phyloP scores from a whole-genome alignment of 2,329 filamentous ascomycete genomes.

The Alternaria consortialis region DNA sequence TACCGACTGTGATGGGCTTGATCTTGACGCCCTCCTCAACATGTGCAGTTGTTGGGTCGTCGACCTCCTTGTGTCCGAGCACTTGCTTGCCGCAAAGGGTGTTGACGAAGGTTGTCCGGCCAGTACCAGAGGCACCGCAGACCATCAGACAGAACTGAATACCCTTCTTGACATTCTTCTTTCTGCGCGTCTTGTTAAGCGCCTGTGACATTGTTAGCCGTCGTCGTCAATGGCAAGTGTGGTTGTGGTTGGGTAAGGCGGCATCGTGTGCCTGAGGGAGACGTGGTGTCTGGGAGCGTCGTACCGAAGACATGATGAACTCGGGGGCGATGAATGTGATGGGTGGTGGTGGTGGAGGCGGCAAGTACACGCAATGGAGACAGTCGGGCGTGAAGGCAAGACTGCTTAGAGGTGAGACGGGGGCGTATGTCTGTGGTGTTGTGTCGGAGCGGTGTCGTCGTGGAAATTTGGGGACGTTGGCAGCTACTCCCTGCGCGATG shows the following conservation, averaged over 20 bases:
- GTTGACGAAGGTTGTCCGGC: conserved; percentile 98
- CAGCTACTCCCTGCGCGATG: conserved; percentile 50
- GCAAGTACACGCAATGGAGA: conserved; percentile 28
- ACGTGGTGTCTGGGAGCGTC: conserved; percentile 33
- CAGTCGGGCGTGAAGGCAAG: conserved; percentile 31
- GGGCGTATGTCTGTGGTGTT: conserved; percentile 35
- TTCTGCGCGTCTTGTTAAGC: conserved; percentile 90
- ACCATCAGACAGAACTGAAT: conserved; percentile 99
- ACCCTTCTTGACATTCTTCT: conserved; percentile 99
- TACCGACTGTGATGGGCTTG: conserved; percentile 97
- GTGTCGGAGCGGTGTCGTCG: conserved; percentile 43
- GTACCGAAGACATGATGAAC: conserved; percentile 51
- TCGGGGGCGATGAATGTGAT: conserved; percentile 31
- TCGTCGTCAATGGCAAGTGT: conserved; percentile 26
- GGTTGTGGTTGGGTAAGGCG: conserved; percentile 21
- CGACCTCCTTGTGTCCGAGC: conserved; percentile 87
- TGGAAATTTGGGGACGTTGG: conserved; percentile 54
- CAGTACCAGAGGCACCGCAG: conserved; percentile 97
- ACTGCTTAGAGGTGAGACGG: conserved; percentile 32
- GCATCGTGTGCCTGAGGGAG: conserved; percentile 35
- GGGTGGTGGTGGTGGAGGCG: conserved; percentile 26
- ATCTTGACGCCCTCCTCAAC: conserved; percentile 97
- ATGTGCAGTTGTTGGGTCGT: conserved; percentile 88
- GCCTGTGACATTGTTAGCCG: conserved; percentile 45
- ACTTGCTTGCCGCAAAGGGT: conserved; percentile 97